phyloP scores from a whole-genome alignment of 352 stramenopile genomes.

The Thraustotheca clavata region DNA sequence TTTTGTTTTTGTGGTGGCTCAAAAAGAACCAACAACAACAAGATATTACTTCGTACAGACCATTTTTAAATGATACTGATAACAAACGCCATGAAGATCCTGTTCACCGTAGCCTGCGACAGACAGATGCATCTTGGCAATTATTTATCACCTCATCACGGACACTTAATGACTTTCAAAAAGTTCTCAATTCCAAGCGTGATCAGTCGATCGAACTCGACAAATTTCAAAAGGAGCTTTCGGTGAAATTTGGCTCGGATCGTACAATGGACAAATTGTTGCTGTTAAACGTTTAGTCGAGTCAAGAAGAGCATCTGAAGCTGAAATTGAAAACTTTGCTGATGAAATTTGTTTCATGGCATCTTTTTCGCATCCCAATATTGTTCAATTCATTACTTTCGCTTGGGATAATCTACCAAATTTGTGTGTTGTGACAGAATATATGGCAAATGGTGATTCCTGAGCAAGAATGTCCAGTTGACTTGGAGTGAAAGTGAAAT shows the following conservation, averaged over 20 bases:
- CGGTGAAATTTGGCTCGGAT: constrained; percentile 71
- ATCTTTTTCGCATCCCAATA: neutral
- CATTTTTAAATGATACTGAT: too few species aligned
- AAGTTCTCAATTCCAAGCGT: constrained; percentile 34
- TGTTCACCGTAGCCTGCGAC: too few species aligned
- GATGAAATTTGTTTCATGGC: constrained; percentile 16
- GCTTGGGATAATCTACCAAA: neutral
- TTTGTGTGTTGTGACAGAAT: constrained; percentile 3
- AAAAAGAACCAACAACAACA: too few species aligned
- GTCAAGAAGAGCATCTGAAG: too few species aligned
- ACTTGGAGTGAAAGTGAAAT: neutral
- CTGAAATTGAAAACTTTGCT: neutral
- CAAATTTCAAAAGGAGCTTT: constrained; percentile 68
- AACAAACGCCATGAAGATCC: too few species aligned
- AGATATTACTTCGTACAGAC: too few species aligned
- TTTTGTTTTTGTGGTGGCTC: too few species aligned
- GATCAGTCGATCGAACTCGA: constrained; percentile 67
- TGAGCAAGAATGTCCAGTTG: neutral
- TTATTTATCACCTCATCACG: constrained; percentile 20
- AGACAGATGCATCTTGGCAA: neutral
- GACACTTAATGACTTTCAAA: constrained; percentile 60
- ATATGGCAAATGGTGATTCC: constrained; percentile 14
- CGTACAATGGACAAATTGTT: constrained; percentile 53
- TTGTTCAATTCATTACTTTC: constrained; percentile 1
- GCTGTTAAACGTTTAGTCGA: neutral